These are phyloP conservation scores for Setaria italica DNA, from an alignment of 202 grass and related monocot species.

Conservation along the genomic window DNA sequence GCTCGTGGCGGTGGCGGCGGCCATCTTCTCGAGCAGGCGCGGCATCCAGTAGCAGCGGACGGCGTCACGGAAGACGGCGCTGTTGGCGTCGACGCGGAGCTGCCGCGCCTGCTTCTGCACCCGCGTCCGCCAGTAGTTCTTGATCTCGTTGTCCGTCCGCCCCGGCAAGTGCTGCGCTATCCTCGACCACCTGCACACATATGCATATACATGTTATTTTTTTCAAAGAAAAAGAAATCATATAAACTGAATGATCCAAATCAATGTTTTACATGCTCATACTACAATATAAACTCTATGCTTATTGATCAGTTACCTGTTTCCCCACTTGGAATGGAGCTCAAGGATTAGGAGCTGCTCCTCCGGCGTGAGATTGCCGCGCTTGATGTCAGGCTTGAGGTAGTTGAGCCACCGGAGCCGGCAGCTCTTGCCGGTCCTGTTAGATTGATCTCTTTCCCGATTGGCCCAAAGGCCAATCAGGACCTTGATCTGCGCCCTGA, in stretches of 20 bases:
- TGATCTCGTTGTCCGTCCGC: constrained; percentile 97
- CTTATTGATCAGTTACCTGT: constrained; percentile 49
- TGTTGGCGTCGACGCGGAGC: constrained; percentile 94
- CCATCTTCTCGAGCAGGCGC: constrained; percentile 78
- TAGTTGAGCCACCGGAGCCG: constrained; percentile 95
- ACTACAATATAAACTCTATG: neutral
- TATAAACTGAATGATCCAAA: neutral
- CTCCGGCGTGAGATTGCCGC: constrained; percentile 87
- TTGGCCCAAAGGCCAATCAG: too few species aligned
- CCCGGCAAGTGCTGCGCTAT: constrained; percentile 95
- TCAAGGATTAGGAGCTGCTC: constrained; percentile 96
- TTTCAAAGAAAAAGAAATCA: neutral
- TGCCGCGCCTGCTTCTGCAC: constrained; percentile 97
- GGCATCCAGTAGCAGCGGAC: constrained; percentile 97
- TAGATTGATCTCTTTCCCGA: too few species aligned
- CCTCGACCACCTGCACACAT: constrained; percentile 72
- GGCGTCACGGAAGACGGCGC: constrained; percentile 83
- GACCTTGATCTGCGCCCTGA: too few species aligned
- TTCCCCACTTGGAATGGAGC: constrained; percentile 99
- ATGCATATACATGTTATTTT: neutral
- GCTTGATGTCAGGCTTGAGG: constrained; percentile 94
- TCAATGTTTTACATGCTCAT: neutral
- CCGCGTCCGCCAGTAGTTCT: constrained; percentile 97
- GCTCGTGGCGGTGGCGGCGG: constrained; percentile 9
- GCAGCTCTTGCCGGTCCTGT: constrained; percentile 97